Evolutionary conservation across 345 rosid genomes (phyloP).

Genomic region (Aquilaria sinensis): DNA sequence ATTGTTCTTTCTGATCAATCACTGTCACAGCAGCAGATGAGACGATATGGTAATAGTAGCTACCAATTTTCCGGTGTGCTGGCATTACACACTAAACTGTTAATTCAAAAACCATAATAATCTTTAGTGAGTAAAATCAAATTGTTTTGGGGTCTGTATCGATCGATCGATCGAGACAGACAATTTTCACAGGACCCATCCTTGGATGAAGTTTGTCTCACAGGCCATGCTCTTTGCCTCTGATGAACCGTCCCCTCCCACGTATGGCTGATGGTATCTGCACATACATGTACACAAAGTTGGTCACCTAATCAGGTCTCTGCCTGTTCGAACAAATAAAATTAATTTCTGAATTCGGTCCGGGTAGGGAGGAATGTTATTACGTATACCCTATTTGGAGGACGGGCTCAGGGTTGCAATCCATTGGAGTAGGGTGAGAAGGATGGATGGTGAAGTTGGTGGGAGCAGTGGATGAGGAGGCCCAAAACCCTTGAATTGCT

Average conservation of each 20-base stretch:
- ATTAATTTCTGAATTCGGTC: too few species aligned
- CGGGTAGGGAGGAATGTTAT: too few species aligned
- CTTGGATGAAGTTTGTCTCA: constrained; percentile 75
- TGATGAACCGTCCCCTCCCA: constrained; percentile 64
- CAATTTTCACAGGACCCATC: constrained; percentile 58
- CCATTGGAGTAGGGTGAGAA: constrained; percentile 38
- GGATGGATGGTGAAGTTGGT: constrained; percentile 40
- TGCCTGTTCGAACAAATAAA: too few species aligned
- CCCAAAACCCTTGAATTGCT: constrained; percentile 57
- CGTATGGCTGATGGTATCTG: constrained; percentile 51
- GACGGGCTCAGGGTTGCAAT: constrained; percentile 57
- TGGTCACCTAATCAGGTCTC: not conserved
- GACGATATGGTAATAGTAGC: too few species aligned
- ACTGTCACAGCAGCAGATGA: too few species aligned
- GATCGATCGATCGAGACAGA: not conserved
- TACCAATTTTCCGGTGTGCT: too few species aligned
- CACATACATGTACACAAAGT: constrained; percentile 6
- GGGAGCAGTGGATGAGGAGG: constrained; percentile 33
- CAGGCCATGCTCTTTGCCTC: constrained; percentile 34
- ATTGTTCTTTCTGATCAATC: too few species aligned
- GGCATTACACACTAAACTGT: too few species aligned
- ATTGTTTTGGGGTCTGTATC: not conserved
- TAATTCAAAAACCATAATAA: too few species aligned
- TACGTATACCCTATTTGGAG: constrained; percentile 62
- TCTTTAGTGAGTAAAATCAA: not conserved